A percentile compares a stretch with the other conserved stretches of the same genome.
Evolutionary conservation across 192 early-diverging fungal genomes (phyloP).

Genomic region (Coemansia sp.): DNA sequence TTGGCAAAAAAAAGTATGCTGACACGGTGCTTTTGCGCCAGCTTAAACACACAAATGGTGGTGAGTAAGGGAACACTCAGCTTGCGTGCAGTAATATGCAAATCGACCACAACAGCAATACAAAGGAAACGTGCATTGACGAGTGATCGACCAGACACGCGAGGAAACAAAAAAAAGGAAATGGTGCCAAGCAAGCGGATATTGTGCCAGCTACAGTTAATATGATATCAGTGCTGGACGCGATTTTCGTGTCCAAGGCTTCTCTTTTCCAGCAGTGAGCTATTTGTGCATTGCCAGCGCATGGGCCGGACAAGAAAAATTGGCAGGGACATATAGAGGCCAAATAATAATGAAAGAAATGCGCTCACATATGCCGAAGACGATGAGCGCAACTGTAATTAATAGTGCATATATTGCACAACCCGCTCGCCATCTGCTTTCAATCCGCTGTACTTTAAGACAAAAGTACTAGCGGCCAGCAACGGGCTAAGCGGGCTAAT

Average conservation of each 20-base stretch:
- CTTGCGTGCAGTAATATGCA: neutral
- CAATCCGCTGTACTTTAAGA: neutral
- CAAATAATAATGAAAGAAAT: neutral
- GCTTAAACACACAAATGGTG: neutral
- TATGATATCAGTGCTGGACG: neutral
- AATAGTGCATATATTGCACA: neutral
- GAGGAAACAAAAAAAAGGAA: neutral
- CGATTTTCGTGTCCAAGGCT: neutral
- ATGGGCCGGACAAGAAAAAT: too few relatives aligned
- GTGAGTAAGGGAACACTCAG: constrained; percentile 1
- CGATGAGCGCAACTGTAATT: neutral
- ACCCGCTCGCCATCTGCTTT: neutral
- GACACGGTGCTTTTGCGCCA: neutral
- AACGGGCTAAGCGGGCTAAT: neutral
- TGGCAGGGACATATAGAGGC: neutral
- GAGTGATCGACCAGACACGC: neutral
- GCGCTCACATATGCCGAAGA: neutral
- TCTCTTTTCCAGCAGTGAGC: neutral
- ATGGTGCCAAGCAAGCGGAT: constrained; percentile 3
- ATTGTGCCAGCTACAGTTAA: neutral
- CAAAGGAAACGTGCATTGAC: neutral
- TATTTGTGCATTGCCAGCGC: neutral
- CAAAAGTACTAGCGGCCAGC: too few relatives aligned
- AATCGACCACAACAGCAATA: neutral
- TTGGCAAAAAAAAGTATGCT: neutral